Conservation (phyloP, 345 rosid species). For the Pistacia vera region DNA sequence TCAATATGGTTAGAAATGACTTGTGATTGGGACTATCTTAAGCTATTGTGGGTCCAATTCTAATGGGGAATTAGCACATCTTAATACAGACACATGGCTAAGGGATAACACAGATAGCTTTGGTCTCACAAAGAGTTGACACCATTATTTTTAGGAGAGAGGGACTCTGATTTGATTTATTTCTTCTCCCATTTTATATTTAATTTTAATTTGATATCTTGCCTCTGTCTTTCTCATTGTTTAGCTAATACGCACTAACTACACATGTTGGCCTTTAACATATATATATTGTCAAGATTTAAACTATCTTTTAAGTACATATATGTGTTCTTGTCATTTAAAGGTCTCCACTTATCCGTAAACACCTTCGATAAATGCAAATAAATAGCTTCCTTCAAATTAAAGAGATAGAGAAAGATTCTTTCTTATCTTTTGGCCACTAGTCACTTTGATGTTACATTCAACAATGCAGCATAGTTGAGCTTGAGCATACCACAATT, state of each 20-base stretch:
- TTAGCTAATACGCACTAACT: neutral
- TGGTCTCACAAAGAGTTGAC: conserved; percentile 58
- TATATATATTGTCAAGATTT: neutral
- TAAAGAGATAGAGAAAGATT: neutral
- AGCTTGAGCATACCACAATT: neutral
- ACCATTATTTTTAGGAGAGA: conserved; percentile 41
- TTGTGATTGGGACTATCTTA: conserved; percentile 40
- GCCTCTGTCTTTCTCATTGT: neutral
- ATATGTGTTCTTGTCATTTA: neutral
- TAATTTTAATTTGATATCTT: neutral
- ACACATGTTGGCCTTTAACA: neutral
- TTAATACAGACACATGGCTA: conserved; percentile 39
- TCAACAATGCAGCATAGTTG: neutral
- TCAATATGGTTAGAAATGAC: conserved; percentile 28
- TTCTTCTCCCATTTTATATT: conserved; percentile 8
- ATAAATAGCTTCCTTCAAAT: neutral
- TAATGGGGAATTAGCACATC: conserved; percentile 31
- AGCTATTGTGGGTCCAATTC: conserved; percentile 22
- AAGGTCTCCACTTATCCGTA: neutral
- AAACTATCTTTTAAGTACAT: neutral
- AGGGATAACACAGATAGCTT: conserved; percentile 24
- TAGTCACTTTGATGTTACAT: conserved; percentile 6
- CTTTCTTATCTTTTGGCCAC: conserved; percentile 7
- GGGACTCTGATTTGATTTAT: conserved; percentile 34
- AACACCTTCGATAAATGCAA: neutral